These are phyloP conservation scores for Penicillium salamii DNA, from an alignment of 495 filamentous ascomycete species.

Conservation along the genomic window DNA sequence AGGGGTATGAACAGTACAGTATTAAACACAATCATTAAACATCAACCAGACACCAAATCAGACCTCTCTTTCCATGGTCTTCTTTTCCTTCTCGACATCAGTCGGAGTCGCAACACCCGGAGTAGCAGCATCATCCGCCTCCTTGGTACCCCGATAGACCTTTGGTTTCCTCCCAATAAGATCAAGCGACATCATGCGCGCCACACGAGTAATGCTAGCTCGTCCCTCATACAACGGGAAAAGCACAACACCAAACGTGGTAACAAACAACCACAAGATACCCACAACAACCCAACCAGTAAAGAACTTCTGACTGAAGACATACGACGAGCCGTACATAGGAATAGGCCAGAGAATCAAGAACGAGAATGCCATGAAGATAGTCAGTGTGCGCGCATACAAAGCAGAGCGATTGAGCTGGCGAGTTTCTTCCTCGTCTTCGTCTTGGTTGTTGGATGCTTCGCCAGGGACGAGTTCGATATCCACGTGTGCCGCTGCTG, in stretches of 20 bases:
- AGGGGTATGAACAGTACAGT: constrained; percentile 16
- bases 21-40: neutral
- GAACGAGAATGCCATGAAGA: constrained; percentile 70
- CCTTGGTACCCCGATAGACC: constrained; percentile 24
- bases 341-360: constrained; percentile 94
- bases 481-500: constrained; percentile 65
- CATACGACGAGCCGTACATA: constrained; percentile 82
- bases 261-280: constrained; percentile 84
- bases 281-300: constrained; percentile 88
- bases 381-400: constrained; percentile 76
- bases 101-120: constrained; percentile 33
- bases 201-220: constrained; percentile 60
- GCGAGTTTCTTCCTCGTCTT: constrained; percentile 59
- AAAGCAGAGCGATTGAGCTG: constrained; percentile 70
- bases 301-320: constrained; percentile 90
- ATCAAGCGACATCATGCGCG: constrained; percentile 66
- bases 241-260: constrained; percentile 67
- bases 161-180: constrained; percentile 55
- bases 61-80: constrained; percentile 6
- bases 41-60: neutral
- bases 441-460: constrained; percentile 25
- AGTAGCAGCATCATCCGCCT: constrained; percentile 18
- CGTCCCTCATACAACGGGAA: constrained; percentile 84
- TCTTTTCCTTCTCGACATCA: constrained; percentile 29
- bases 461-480: constrained; percentile 66